Conservation (phyloP, 1,284 basidiomycete species). For the Fomitopsis schrenkii region DNA sequence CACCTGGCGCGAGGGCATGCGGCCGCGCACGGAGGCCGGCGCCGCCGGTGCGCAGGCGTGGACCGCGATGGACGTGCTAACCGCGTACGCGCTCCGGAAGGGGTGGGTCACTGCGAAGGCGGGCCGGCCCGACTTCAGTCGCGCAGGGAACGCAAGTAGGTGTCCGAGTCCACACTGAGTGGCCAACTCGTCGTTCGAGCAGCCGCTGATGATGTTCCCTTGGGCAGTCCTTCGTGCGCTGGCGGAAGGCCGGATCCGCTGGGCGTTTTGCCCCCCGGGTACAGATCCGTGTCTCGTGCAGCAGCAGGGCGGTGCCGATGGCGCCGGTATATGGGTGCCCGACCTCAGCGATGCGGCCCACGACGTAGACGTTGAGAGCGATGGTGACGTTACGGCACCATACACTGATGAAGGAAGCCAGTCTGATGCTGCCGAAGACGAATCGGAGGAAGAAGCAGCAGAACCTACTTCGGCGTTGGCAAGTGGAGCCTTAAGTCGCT, state of each 20-base stretch:
- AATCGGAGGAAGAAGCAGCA: constrained; percentile 16
- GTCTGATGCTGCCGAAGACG: neutral
- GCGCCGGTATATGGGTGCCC: constrained; percentile 59
- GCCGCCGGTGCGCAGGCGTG: constrained; percentile 35
- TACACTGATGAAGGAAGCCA: neutral
- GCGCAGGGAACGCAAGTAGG: constrained; percentile 86
- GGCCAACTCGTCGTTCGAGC: constrained; percentile 1
- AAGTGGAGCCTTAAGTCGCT: constrained; percentile 12
- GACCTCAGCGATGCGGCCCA: constrained; percentile 22
- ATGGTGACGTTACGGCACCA: constrained; percentile 23
- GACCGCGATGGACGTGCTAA: constrained; percentile 82
- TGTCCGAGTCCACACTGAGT: constrained; percentile 19
- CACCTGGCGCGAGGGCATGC: constrained; percentile 60
- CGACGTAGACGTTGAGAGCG: constrained; percentile 28
- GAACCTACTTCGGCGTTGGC: neutral
- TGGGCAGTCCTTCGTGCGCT: constrained; percentile 69
- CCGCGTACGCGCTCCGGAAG: constrained; percentile 71
- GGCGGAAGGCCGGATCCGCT: constrained; percentile 75
- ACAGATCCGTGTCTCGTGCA: constrained; percentile 28
- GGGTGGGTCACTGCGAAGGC: constrained; percentile 88
- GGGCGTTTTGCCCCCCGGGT: constrained; percentile 82
- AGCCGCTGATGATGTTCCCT: constrained; percentile 3
- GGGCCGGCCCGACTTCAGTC: constrained; percentile 81
- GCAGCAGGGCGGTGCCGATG: constrained; percentile 17
- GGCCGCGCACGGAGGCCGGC: constrained; percentile 13